Evolutionary conservation across 148 eudicot species (phyloP).

Genomic region (Simmondsia chinensis): DNA sequence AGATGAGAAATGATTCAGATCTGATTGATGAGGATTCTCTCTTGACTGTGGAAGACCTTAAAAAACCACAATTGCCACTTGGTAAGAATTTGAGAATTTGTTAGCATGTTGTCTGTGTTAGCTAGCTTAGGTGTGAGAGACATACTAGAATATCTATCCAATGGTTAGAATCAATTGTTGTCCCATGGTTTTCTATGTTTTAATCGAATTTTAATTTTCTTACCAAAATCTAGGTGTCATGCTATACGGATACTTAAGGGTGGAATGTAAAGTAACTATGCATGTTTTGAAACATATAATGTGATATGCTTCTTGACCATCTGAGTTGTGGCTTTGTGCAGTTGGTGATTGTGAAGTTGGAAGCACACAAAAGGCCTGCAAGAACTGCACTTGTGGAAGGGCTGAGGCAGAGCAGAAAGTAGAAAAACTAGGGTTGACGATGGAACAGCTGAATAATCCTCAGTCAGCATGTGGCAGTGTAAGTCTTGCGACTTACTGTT

Average conservation of each 20-base stretch:
- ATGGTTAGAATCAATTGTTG: too few relatives aligned
- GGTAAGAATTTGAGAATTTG: slow-evolving; percentile 21
- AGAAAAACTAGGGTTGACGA: slow-evolving; percentile 53
- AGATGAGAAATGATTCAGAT: slow-evolving; percentile 70
- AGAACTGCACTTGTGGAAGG: slow-evolving; percentile 90
- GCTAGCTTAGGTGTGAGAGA: neutral
- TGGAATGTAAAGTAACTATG: too few relatives aligned
- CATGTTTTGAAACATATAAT: too few relatives aligned
- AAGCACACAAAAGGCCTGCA: slow-evolving; percentile 83
- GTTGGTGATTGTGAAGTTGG: slow-evolving; percentile 89
- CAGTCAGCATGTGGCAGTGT: slow-evolving; percentile 93
- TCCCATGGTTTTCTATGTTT: too few relatives aligned
- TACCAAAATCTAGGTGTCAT: too few relatives aligned
- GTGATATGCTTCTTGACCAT: too few relatives aligned
- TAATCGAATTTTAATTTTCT: too few relatives aligned
- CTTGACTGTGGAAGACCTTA: slow-evolving; percentile 78
- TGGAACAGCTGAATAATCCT: slow-evolving; percentile 69
- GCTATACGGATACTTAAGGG: too few relatives aligned
- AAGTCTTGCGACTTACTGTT: slow-evolving; percentile 12
- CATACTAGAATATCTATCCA: neutral
- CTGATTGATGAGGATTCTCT: slow-evolving; percentile 92
- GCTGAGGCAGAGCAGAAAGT: slow-evolving; percentile 90
- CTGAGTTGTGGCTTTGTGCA: slow-evolving; percentile 16
- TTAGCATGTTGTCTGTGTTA: neutral
- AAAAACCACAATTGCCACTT: slow-evolving; percentile 61